Evolutionary conservation across 2,329 filamentous ascomycete species (phyloP).

Genomic region (Hymenoscyphus occultus): DNA sequence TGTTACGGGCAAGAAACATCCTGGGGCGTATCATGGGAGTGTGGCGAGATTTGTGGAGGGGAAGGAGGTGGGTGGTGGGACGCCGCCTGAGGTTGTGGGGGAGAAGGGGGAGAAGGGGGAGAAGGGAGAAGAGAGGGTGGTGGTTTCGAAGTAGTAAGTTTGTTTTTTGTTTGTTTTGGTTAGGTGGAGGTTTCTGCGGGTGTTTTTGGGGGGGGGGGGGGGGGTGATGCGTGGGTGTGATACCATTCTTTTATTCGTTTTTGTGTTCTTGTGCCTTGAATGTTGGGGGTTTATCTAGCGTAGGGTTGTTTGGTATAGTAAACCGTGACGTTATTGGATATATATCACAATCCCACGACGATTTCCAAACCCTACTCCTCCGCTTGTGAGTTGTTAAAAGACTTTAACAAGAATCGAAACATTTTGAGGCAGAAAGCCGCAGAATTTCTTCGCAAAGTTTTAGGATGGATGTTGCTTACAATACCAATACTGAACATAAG

Average conservation of each 20-base stretch:
- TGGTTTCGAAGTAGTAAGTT: not conserved
- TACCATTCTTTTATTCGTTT: not conserved
- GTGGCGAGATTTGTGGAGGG: slow-evolving; percentile 32
- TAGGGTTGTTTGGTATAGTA: too few species aligned
- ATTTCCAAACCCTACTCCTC: too few species aligned
- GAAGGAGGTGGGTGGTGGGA: slow-evolving; percentile 28
- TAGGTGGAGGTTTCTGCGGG: not conserved
- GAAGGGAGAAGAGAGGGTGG: slow-evolving; percentile 18
- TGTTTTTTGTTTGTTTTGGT: not conserved
- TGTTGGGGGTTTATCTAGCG: not conserved
- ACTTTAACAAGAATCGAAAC: too few species aligned
- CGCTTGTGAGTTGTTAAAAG: too few species aligned
- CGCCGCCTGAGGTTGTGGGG: slow-evolving; percentile 18
- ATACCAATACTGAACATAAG: too few species aligned
- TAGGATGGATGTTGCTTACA: too few species aligned
- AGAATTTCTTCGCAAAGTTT: too few species aligned
- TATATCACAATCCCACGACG: too few species aligned
- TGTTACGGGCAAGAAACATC: slow-evolving; percentile 44
- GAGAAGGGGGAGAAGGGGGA: slow-evolving; percentile 9
- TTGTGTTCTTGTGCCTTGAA: not conserved
- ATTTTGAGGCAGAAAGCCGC: too few species aligned
- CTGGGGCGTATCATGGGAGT: slow-evolving; percentile 28
- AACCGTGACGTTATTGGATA: too few species aligned
- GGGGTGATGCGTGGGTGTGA: too few species aligned
- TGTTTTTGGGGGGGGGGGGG: not conserved